A percentile compares a stretch with the other conserved stretches of the same genome.
Evolutionary conservation across 2,329 filamentous ascomycete genomes (phyloP).

Genomic region (Hymenoscyphus fructigenus): DNA sequence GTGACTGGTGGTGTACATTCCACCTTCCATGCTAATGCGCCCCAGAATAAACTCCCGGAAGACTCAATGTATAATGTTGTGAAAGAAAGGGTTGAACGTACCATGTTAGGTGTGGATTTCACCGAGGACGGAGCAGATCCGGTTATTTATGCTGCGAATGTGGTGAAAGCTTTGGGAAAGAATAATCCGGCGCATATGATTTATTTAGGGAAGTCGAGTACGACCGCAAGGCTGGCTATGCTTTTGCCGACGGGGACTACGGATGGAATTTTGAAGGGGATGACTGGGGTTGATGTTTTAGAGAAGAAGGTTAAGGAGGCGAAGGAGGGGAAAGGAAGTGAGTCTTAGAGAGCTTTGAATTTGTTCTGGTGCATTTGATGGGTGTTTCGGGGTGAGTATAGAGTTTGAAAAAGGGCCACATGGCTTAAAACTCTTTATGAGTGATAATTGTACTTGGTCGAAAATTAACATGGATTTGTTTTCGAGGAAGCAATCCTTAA

Average conservation of each 20-base stretch:
- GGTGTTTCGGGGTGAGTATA: too few species aligned
- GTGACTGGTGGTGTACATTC: conserved; percentile 19
- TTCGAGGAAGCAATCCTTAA: too few species aligned
- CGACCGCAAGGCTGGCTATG: conserved; percentile 13
- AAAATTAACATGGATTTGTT: too few species aligned
- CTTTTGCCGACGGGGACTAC: conserved; percentile 21
- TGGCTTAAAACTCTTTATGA: too few species aligned
- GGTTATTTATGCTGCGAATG: conserved; percentile 19
- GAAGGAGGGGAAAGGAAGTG: too few species aligned
- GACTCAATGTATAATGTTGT: conserved; percentile 20
- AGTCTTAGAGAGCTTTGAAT: too few species aligned
- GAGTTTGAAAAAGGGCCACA: too few species aligned
- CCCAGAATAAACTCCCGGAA: conserved; percentile 9
- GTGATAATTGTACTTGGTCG: too few species aligned
- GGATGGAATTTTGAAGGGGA: conserved; percentile 12
- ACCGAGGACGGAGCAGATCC: conserved; percentile 13
- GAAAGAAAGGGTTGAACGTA: conserved; percentile 17
- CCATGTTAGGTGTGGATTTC: conserved; percentile 12
- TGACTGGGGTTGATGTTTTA: conserved; percentile 13
- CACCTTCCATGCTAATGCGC: neutral
- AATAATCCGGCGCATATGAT: conserved; percentile 15
- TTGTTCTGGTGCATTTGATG: too few species aligned
- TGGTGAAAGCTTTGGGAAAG: conserved; percentile 19
- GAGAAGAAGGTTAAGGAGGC: neutral
- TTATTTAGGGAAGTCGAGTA: conserved; percentile 19